These are phyloP conservation scores for Xylariomycetidae sp. DNA, from an alignment of 2,329 filamentous ascomycete species.

Conservation along the genomic window DNA sequence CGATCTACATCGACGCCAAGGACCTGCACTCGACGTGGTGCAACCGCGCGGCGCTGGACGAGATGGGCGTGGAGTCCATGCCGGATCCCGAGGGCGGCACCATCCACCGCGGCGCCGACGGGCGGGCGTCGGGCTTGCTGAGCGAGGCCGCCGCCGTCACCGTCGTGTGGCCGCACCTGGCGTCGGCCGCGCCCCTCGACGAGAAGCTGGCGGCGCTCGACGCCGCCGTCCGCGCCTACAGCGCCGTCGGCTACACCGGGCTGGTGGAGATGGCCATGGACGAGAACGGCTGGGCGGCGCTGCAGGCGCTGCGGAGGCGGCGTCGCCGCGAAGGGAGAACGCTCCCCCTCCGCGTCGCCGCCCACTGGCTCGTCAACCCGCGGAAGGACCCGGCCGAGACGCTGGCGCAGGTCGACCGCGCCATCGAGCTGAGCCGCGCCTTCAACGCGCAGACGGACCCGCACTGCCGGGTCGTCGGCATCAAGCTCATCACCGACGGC, in stretches of 20 bases:
- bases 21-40: conserved; percentile 53
- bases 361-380: conserved; percentile 50
- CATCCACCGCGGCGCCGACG: conserved; percentile 41
- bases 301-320: conserved; percentile 33
- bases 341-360: conserved; percentile 42
- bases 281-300: conserved; percentile 45
- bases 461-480: conserved; percentile 46
- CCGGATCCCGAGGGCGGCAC: conserved; percentile 44
- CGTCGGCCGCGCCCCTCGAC: conserved; percentile 38
- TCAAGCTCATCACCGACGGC: conserved; percentile 61
- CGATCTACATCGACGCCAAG: conserved; percentile 51
- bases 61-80: conserved; percentile 41
- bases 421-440: conserved; percentile 38
- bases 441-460: conserved; percentile 39
- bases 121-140: conserved; percentile 44
- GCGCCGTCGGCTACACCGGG: conserved; percentile 45
- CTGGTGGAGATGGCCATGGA: conserved; percentile 56
- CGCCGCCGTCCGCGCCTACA: conserved; percentile 42
- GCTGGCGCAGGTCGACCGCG: conserved; percentile 43
- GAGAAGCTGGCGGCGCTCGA: conserved; percentile 41
- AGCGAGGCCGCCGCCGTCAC: conserved; percentile 47
- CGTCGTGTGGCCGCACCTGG: conserved; percentile 49
- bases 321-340: conserved; percentile 22
- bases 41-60: conserved; percentile 43
- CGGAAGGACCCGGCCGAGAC: conserved; percentile 36